Evolutionary conservation across 208 protist genomes (phyloP).

Genomic region (Acanthamoeba sp.): DNA sequence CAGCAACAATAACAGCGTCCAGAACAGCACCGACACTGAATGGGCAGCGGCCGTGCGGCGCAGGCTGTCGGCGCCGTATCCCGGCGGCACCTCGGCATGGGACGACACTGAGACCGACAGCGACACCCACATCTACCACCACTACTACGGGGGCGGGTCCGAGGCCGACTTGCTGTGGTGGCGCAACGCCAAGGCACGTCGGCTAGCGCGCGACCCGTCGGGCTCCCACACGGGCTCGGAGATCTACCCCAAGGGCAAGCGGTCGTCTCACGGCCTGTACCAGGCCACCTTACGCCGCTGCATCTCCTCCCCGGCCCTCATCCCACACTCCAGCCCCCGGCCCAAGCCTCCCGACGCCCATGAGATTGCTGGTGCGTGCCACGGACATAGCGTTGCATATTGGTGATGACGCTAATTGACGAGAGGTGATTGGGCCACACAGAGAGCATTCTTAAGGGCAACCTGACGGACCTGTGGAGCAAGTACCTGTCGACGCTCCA

Average conservation of each 20-base stretch:
- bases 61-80: too few species aligned
- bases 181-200: too few species aligned
- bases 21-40: too few species aligned
- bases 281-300: neutral
- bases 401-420: too few species aligned
- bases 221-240: neutral
- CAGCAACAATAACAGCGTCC: too few species aligned
- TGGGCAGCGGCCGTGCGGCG: too few species aligned
- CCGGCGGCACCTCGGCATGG: too few species aligned
- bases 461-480: conserved; percentile 37
- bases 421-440: neutral
- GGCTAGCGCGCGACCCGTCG: neutral
- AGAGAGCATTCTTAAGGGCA: conserved; percentile 69
- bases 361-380: neutral
- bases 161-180: neutral
- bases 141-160: neutral
- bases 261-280: neutral
- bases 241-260: neutral
- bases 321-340: neutral
- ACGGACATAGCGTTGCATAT: neutral
- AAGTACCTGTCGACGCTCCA: conserved; percentile 40
- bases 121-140: too few species aligned
- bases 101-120: too few species aligned
- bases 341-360: neutral
- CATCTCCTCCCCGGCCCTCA: neutral